Base-by-base conservation (phyloP, 192 early-diverging fungal genomes). In the Coemansia furcata region DNA sequence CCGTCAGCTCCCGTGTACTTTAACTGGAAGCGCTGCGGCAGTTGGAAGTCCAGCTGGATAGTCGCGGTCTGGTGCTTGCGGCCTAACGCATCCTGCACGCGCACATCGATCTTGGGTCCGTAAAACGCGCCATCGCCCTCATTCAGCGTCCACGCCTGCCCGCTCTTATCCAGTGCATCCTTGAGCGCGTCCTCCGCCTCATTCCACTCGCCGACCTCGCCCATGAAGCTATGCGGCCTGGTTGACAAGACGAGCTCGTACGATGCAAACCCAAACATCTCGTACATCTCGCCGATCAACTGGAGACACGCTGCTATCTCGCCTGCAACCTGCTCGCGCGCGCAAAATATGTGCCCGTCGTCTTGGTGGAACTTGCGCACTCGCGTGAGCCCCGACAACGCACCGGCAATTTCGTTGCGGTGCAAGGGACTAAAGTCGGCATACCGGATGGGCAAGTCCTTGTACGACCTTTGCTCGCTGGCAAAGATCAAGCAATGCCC, bases 291-390 rank as follows among this genome's bases (percentile, higher is more conserved):
- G 39, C 91, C 82, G 15, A 98, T 87, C 73, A 98, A 86, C 1
- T 80, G 76, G n/a, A 98, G 74, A 19, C 88, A 91, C 23, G 85
- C 76, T 3, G 80, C 74, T 67, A 98, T 97, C 84, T 98, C 96
- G 30, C 78, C 61, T 21, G 77, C 76, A 57, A 96, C 90, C 73
- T 98, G 95, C 4, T 86, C 84, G 38, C 86, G 85, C 4, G 87
- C 84, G 69, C 96, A 98, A 78, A 98, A 98, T 60, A 98, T 96
- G 68, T 98, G 96, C 0, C 92, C 96, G 70, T 98, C 96, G 66
- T 98, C 96, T 80, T 98, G 96, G 67, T 98, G 95, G 82, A 98
- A 98, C 70, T 93, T 88, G 62, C 93, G 89, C 44, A 96, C 95
- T 12, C 96, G 85, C 0, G 95, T 98, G 43, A 98, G 83, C 11